These are phyloP conservation scores for Celoporthe dispersa DNA, from an alignment of 2,329 filamentous ascomycete genomes.

Conservation along the genomic window DNA sequence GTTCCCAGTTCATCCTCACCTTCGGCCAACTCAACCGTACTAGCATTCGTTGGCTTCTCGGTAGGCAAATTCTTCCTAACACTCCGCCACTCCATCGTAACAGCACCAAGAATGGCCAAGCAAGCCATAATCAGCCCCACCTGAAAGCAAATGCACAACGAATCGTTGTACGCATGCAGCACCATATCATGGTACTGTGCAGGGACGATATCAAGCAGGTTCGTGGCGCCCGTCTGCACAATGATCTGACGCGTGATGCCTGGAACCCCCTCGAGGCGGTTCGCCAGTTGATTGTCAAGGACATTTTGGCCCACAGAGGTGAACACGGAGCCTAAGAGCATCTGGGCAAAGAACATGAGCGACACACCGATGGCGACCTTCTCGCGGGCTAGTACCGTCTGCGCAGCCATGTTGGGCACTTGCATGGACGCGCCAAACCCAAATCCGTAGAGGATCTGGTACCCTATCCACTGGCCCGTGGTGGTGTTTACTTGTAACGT, in stretches of 20 bases:
- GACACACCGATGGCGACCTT: conserved; percentile 51
- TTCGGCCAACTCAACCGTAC: background rate
- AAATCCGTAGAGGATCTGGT: conserved; percentile 42
- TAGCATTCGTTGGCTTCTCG: background rate
- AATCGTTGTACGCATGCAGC: conserved; percentile 59
- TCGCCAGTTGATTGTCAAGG: conserved; percentile 41
- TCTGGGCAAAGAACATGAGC: conserved; percentile 52
- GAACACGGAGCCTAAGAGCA: conserved; percentile 51
- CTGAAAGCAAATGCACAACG: conserved; percentile 59
- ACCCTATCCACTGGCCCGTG: conserved; percentile 42
- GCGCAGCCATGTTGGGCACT: conserved; percentile 44
- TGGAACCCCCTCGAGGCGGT: conserved; percentile 38
- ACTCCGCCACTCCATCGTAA: conserved; percentile 62
- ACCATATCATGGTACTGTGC: conserved; percentile 51
- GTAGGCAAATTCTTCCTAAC: conserved; percentile 10
- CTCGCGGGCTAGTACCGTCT: conserved; percentile 47
- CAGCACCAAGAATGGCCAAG: conserved; percentile 53
- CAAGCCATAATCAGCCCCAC: conserved; percentile 56
- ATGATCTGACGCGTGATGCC: conserved; percentile 41
- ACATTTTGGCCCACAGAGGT: conserved; percentile 51
- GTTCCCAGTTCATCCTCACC: background rate
- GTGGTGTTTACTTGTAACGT: conserved; percentile 39
- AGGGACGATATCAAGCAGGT: conserved; percentile 54
- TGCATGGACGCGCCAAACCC: conserved; percentile 44
- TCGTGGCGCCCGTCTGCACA: conserved; percentile 48